Evolutionary conservation across 192 early-diverging fungal genomes (phyloP), one percentile per base, ranked within the genome.

Genomic region (Oehlia diaphana): DNA sequence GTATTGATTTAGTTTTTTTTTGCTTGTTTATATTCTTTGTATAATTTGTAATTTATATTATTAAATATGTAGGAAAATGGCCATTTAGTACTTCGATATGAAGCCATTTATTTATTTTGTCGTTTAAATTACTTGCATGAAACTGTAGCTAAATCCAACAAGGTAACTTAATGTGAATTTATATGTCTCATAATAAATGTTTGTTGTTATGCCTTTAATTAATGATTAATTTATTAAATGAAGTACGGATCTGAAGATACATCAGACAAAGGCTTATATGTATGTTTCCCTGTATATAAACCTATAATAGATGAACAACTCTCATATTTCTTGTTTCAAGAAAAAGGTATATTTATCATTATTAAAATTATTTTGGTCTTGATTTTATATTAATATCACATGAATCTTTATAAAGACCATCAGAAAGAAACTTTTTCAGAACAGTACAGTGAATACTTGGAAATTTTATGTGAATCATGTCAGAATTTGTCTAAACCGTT

Each of bases 11-110:
- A 31, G 35, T 2, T 35, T 16, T 33, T 67, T 31, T 67, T 33
- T 23, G 13, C 9, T 33, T 66, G 21, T 13, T 66, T 66, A 2
- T 66, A 2, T 4, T 28, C 28, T 31, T 66, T 31, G 2, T 8
- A 6, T 72, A 71, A 74, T 62, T 50, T 74, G 28, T 58, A 69
- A 19, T 31, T 9, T 16, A 1, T 6, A 58, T 67, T 33, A 33
- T 50, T 9, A 1, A 9, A 53, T 8, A 42, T 35, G 44, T 69
- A 78, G 77, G 21, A 50, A 35, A 26, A 50, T 66, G 2, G 9
- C 21, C 12, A 42, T 31, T 37, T 78, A 9, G 77, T 14, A 37
- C 77, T 78, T 58, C 66, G 64, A 19, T 78, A 78, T 78, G 77
- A 78, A 68, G 77, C 77, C 2, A 69, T 78, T 69, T 14, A 61